Percentiles rank a stretch among this genome's conserved stretches.
These are phyloP conservation scores for Ustilago shanxiensis DNA, from an alignment of 1,284 basidiomycete genomes.

Conservation along the genomic window DNA sequence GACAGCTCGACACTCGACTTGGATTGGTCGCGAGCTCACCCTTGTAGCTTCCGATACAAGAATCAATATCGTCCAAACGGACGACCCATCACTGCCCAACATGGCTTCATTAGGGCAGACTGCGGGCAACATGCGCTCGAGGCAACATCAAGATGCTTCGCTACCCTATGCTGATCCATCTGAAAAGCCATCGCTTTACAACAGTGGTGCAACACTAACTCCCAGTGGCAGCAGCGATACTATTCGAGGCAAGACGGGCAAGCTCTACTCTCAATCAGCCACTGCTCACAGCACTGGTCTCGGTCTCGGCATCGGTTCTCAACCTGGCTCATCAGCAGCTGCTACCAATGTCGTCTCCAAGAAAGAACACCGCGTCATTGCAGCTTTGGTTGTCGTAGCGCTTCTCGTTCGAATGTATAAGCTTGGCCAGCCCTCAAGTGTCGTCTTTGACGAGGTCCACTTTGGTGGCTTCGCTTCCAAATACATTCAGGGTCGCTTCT, in stretches of 20 bases:
- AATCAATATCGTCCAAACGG: background rate
- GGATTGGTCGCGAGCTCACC: too few species aligned
- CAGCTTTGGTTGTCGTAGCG: conserved; percentile 37
- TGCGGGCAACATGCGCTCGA: conserved; percentile 45
- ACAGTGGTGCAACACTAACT: background rate
- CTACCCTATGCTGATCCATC: background rate
- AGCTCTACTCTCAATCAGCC: conserved; percentile 25
- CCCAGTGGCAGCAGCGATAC: conserved; percentile 29
- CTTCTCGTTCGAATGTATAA: conserved; percentile 60
- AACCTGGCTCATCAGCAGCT: conserved; percentile 42
- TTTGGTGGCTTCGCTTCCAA: conserved; percentile 78
- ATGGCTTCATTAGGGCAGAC: conserved; percentile 57
- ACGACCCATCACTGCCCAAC: background rate
- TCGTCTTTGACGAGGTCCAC: conserved; percentile 70
- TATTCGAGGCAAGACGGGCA: conserved; percentile 29
- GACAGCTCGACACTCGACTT: too few species aligned
- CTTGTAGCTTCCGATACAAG: background rate
- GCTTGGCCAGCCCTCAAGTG: conserved; percentile 65
- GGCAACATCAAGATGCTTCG: conserved; percentile 25
- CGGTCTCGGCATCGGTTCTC: conserved; percentile 50
- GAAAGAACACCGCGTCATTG: conserved; percentile 43
- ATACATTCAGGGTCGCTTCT: conserved; percentile 88
- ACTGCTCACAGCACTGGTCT: conserved; percentile 37
- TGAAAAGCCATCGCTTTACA: conserved; percentile 44
- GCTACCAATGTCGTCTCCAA: conserved; percentile 32